Evolutionary conservation across 345 rosid species (phyloP), one percentile per base, ranked within the genome.

Genomic region (Erodium maritimum): DNA sequence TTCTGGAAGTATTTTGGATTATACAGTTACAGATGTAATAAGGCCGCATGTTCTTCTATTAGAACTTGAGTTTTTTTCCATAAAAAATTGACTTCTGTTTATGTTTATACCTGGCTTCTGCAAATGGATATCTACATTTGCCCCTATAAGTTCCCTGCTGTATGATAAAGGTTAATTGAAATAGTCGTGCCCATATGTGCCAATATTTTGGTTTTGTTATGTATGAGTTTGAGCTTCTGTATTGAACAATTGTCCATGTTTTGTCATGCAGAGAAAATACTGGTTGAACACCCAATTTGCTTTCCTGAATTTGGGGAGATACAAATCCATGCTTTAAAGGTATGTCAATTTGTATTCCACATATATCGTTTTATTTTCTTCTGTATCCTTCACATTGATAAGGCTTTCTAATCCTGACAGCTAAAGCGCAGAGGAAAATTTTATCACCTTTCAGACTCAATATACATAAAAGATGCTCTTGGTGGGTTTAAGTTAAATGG

Each of bases 291-390:
- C 46, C 63, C 61, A 4, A 11, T 59, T 48, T 78, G 81, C 55
- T 85, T 85, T 66, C 86, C 93, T 50, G 8, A 65, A 17, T 3
- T 66, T 42, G 82, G 84, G 20, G 76, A 67, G 59, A 77, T 82
- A 24, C 67, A 69, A 46, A 66, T 85, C 61, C 58, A 67, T 23
- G 80, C 79, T 52, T 58, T 85, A 33, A 85, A 82, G 88, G 88
- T 85, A 63, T 45, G 16, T n/a, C 55, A 3, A 37, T 17, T 42
- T 57, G 5, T 37, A 50, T 50, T 63, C 60, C 10, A 14, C 16
- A 17, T 23, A 34, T 42, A 24, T 19, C 17, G 10, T 58, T 50
- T n/a, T 7, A 19, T 5, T 19, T 13, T 56, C 37, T 42, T 19
- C 48, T 50, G 25, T 54, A 10, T 21, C 17, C 56, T 16, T 54